phyloP scores from a whole-genome alignment of 768 basidiomycete genomes.

The Suillus subluteus region DNA sequence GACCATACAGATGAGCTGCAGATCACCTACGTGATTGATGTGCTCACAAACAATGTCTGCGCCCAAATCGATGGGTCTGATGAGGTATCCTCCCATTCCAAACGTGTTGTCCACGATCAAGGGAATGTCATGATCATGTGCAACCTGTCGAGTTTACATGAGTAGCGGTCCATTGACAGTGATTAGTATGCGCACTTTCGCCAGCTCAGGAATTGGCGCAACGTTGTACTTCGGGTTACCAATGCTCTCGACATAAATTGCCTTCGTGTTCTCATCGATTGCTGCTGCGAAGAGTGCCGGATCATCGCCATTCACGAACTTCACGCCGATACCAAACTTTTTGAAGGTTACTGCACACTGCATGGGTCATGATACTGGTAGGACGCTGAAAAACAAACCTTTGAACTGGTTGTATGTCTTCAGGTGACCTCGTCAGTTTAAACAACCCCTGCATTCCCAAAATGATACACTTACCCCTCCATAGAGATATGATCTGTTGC shows the following conservation, averaged over 20 bases:
- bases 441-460: not conserved
- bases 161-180: not conserved
- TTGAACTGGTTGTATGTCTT: constrained; percentile 70
- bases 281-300: constrained; percentile 51
- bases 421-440: not conserved
- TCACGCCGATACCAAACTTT: constrained; percentile 55
- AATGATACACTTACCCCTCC: constrained; percentile 50
- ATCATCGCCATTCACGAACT: constrained; percentile 53
- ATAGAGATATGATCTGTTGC: constrained; percentile 51
- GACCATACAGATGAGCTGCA: not conserved
- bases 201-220: constrained; percentile 54
- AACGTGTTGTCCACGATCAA: constrained; percentile 70
- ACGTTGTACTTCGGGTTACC: constrained; percentile 65
- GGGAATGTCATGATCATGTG: constrained; percentile 61
- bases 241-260: constrained; percentile 61
- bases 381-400: constrained; percentile 33
- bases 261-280: constrained; percentile 65
- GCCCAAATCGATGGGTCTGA: constrained; percentile 57
- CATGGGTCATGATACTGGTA: not conserved
- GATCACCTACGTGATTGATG: not conserved
- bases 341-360: constrained; percentile 49
- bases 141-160: constrained; percentile 42
- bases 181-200: constrained; percentile 41
- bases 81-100: constrained; percentile 60
- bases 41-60: constrained; percentile 54